A percentile compares a stretch with the other conserved stretches of the same genome.
phyloP scores from a whole-genome alignment of 495 filamentous ascomycete genomes.

The Arthonia radiata region DNA sequence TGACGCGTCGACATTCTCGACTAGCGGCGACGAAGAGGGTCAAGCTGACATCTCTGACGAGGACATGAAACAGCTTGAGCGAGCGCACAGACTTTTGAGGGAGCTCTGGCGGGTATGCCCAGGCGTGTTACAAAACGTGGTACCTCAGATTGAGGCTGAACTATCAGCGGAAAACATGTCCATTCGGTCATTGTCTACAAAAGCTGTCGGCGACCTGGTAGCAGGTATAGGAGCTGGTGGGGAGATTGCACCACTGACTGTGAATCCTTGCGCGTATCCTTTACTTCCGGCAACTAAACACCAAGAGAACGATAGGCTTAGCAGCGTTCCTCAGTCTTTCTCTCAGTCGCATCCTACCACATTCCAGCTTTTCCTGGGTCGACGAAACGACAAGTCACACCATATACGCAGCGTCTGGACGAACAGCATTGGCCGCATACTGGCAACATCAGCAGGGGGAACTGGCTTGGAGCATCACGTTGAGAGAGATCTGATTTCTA shows the following conservation, averaged over 20 bases:
- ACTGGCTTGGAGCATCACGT: slow-evolving; percentile 59
- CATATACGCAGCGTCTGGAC: slow-evolving; percentile 67
- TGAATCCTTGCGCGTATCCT: slow-evolving; percentile 64
- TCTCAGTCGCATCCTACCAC: slow-evolving; percentile 48
- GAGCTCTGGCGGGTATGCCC: slow-evolving; percentile 90
- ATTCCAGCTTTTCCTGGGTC: slow-evolving; percentile 59
- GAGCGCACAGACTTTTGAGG: slow-evolving; percentile 68
- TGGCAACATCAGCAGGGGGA: slow-evolving; percentile 61
- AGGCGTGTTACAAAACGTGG: slow-evolving; percentile 69
- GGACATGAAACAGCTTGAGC: slow-evolving; percentile 64
- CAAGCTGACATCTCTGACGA: slow-evolving; percentile 41
- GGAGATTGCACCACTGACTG: slow-evolving; percentile 39
- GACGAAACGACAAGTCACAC: slow-evolving; percentile 61
- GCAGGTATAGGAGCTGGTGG: slow-evolving; percentile 78
- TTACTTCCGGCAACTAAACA: too few relatives aligned
- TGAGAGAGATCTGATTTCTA: slow-evolving; percentile 42
- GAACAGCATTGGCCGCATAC: slow-evolving; percentile 57
- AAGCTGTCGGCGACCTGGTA: slow-evolving; percentile 85
- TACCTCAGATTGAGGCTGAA: slow-evolving; percentile 85
- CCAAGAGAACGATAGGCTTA: slow-evolving; percentile 42
- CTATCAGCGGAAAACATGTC: slow-evolving; percentile 71
- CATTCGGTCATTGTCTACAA: slow-evolving; percentile 62
- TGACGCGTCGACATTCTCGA: slow-evolving; percentile 35
- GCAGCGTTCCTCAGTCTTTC: slow-evolving; percentile 53
- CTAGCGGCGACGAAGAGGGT: slow-evolving; percentile 36